phyloP scores from a whole-genome alignment of 768 basidiomycete genomes.

The Ramaria rubella region DNA sequence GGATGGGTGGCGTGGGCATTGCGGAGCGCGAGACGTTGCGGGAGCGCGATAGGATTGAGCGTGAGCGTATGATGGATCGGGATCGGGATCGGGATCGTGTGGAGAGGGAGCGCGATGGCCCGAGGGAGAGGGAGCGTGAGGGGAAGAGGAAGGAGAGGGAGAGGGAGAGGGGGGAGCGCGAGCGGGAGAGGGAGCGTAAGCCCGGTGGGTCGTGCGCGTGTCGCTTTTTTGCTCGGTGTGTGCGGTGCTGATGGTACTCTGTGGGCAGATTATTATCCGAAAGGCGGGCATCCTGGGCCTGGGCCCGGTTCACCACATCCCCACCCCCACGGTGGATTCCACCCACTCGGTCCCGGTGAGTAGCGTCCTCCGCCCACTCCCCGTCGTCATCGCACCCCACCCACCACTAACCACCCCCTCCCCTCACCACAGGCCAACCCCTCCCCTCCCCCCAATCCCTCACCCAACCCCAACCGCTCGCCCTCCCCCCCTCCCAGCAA shows the following conservation, averaged over 20 bases:
- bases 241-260: not conserved
- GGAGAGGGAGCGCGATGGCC: constrained; percentile 13
- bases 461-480: not conserved
- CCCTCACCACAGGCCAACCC: too few relatives aligned
- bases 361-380: constrained; percentile 24
- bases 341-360: constrained; percentile 22
- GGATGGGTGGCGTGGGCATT: constrained; percentile 19
- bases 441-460: not conserved
- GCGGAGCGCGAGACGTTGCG: constrained; percentile 36
- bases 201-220: not conserved
- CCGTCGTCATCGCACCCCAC: not conserved
- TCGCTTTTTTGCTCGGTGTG: not conserved
- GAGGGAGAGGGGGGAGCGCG: not conserved
- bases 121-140: not conserved
- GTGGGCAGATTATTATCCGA: not conserved
- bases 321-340: not conserved
- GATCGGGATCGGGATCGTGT: constrained; percentile 16
- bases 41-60: constrained; percentile 25
- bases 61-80: constrained; percentile 36
- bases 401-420: not conserved
- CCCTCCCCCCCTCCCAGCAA: too few relatives aligned
- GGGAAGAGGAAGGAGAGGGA: not conserved
- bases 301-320: not conserved
- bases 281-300: not conserved
- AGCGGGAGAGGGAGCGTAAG: constrained; percentile 4